These are phyloP conservation scores for Micractinium conductrix DNA, from an alignment of 139 green algal species.

Conservation along the genomic window DNA sequence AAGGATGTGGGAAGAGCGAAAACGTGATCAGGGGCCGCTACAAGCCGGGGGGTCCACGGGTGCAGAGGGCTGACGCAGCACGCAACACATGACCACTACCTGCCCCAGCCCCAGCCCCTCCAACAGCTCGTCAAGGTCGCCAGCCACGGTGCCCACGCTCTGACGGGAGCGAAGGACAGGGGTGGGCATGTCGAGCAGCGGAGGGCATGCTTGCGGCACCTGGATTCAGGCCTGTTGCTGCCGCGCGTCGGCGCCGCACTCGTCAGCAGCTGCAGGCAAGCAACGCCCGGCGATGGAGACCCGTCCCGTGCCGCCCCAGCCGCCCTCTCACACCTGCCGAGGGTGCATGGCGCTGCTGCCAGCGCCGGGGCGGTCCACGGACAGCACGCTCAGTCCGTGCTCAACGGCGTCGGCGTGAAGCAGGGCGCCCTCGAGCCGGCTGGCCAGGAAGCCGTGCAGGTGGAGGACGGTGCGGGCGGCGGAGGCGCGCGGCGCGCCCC, in stretches of 20 bases:
- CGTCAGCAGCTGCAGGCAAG: not conserved
- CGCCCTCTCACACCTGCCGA: not conserved
- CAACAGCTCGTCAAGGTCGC: slow-evolving; percentile 17
- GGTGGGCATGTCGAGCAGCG: not conserved
- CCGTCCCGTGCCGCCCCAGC: too few relatives aligned
- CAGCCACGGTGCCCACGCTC: not conserved
- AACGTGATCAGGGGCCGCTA: too few relatives aligned
- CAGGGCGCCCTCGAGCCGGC: slow-evolving; percentile 9
- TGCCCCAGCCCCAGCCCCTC: slow-evolving; percentile 12
- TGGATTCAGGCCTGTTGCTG: too few relatives aligned
- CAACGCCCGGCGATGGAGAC: too few relatives aligned
- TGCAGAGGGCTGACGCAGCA: too few relatives aligned
- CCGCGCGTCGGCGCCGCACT: too few relatives aligned
- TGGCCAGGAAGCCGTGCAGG: slow-evolving; percentile 25
- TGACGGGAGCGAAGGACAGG: not conserved
- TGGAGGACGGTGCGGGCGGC: not conserved
- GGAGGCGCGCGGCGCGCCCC: not conserved
- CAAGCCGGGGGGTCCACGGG: too few relatives aligned
- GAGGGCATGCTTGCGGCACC: not conserved
- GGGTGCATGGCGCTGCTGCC: slow-evolving; percentile 13
- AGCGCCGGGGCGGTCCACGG: slow-evolving; percentile 28
- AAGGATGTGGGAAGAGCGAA: too few relatives aligned
- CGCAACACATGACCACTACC: too few relatives aligned
- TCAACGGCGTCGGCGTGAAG: not conserved
- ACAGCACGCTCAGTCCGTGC: slow-evolving; percentile 10